Conservation (phyloP, 495 filamentous ascomycete genomes). For the Cercophora sp. region DNA sequence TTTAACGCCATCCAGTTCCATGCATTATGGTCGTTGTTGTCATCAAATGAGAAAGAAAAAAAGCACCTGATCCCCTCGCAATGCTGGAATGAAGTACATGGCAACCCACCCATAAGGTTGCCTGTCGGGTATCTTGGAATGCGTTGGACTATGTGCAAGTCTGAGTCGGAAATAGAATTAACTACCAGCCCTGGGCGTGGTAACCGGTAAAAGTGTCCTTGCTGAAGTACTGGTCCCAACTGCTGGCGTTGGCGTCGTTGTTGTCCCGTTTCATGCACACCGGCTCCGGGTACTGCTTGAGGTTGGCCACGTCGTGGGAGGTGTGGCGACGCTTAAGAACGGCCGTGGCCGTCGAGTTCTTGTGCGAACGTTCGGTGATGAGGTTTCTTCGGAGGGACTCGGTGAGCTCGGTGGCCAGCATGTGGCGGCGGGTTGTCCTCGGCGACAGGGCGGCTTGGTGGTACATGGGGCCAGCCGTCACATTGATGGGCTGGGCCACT, state of each 20-base stretch:
- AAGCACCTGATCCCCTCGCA: slow-evolving; percentile 30
- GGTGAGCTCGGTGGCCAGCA: slow-evolving; percentile 86
- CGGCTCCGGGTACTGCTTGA: slow-evolving; percentile 68
- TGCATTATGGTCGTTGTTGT: slow-evolving; percentile 39
- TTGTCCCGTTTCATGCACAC: slow-evolving; percentile 44
- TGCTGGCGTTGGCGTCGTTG: slow-evolving; percentile 40
- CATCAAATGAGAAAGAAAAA: too few species aligned
- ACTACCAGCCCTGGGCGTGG: slow-evolving; percentile 52
- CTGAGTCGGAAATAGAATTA: slow-evolving; percentile 7
- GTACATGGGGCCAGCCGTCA: slow-evolving; percentile 61
- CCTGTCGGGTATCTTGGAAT: slow-evolving; percentile 28
- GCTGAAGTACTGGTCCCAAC: slow-evolving; percentile 50
- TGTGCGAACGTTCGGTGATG: slow-evolving; percentile 42
- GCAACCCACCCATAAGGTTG: slow-evolving; percentile 29
- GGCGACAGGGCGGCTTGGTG: slow-evolving; percentile 73
- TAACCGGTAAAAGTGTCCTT: slow-evolving; percentile 47
- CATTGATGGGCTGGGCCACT: slow-evolving; percentile 73
- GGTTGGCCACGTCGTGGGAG: slow-evolving; percentile 78
- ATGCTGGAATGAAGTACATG: slow-evolving; percentile 41
- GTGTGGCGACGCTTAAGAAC: slow-evolving; percentile 90
- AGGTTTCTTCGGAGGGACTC: slow-evolving; percentile 41
- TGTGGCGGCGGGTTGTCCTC: slow-evolving; percentile 89
- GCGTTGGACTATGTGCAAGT: slow-evolving; percentile 26
- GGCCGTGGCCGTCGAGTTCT: slow-evolving; percentile 81
- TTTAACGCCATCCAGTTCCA: slow-evolving; percentile 42